These are phyloP conservation scores for Nematodospora anomalae DNA, from an alignment of 1,139 yeast genomes.

Conservation along the genomic window DNA sequence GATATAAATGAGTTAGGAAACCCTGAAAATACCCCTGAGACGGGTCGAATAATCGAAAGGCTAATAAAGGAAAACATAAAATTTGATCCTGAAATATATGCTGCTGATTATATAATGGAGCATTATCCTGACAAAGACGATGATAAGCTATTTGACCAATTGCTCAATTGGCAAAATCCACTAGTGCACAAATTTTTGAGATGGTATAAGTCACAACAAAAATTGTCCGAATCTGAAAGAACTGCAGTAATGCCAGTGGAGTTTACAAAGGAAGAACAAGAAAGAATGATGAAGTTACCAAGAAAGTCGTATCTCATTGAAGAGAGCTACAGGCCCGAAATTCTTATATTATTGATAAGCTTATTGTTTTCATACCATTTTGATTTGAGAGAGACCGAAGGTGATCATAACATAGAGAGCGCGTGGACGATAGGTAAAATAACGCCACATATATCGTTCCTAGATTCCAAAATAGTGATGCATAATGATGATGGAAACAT, in stretches of 20 bases:
- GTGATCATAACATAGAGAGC: slow-evolving; percentile 81
- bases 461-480: slow-evolving; percentile 56
- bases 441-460: slow-evolving; percentile 69
- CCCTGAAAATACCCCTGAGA: slow-evolving; percentile 63
- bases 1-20: slow-evolving; percentile 85
- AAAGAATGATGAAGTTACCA: slow-evolving; percentile 68
- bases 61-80: slow-evolving; percentile 68
- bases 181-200: slow-evolving; percentile 40
- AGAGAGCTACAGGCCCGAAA: slow-evolving; percentile 43
- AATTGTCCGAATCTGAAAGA: slow-evolving; percentile 23
- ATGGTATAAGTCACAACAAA: slow-evolving; percentile 47
- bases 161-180: slow-evolving; percentile 62
- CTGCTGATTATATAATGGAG: slow-evolving; percentile 74
- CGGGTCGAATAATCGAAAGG: slow-evolving; percentile 65
- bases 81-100: slow-evolving; percentile 87
- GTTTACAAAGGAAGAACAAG: slow-evolving; percentile 61
- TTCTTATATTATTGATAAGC: slow-evolving; percentile 62
- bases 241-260: slow-evolving; percentile 40
- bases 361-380: slow-evolving; percentile 71
- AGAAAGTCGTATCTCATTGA: slow-evolving; percentile 58
- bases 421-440: slow-evolving; percentile 93
- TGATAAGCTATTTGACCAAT: slow-evolving; percentile 51
- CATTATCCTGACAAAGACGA: slow-evolving; percentile 55
- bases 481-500: slow-evolving; percentile 20
- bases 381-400: slow-evolving; percentile 72